These are phyloP conservation scores for Populus nigra DNA, from an alignment of 345 rosid species.

Conservation along the genomic window DNA sequence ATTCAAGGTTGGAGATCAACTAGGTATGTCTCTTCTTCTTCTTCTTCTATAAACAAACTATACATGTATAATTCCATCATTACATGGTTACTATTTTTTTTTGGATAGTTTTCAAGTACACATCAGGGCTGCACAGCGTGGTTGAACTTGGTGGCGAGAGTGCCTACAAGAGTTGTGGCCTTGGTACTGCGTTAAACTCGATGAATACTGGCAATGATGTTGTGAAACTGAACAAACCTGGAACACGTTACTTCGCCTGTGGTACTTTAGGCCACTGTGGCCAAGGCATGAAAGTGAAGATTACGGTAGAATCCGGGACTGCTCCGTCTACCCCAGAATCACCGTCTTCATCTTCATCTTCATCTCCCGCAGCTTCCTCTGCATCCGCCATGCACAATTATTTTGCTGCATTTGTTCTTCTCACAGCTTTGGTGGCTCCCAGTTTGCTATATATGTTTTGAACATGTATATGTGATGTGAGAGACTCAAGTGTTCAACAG, in stretches of 20 bases:
- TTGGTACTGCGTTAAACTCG: slow-evolving; percentile 60
- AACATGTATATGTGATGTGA: not conserved
- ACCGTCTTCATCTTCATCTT: slow-evolving; percentile 24
- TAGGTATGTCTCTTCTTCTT: slow-evolving; percentile 42
- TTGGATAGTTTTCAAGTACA: slow-evolving; percentile 68
- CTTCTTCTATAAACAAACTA: not conserved
- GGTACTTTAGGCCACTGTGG: slow-evolving; percentile 83
- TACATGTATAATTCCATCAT: not conserved
- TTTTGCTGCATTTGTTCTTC: slow-evolving; percentile 11
- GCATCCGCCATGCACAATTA: slow-evolving; percentile 15
- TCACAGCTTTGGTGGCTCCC: slow-evolving; percentile 3
- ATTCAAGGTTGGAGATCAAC: slow-evolving; percentile 79
- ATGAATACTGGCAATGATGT: slow-evolving; percentile 68
- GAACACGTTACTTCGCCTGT: slow-evolving; percentile 77
- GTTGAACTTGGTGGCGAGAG: slow-evolving; percentile 67
- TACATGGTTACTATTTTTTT: not conserved
- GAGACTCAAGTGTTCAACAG: not conserved
- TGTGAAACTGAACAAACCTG: slow-evolving; percentile 61
- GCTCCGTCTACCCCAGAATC: slow-evolving; percentile 49
- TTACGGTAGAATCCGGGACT: slow-evolving; percentile 51
- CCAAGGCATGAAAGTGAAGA: slow-evolving; percentile 85
- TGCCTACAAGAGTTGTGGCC: slow-evolving; percentile 78
- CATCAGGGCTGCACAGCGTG: slow-evolving; percentile 74
- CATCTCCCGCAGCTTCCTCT: slow-evolving; percentile 25
- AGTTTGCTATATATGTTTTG: slow-evolving; percentile 11